Conservation (phyloP, 2,329 filamentous ascomycete species). For the Botrytis fragariae region DNA sequence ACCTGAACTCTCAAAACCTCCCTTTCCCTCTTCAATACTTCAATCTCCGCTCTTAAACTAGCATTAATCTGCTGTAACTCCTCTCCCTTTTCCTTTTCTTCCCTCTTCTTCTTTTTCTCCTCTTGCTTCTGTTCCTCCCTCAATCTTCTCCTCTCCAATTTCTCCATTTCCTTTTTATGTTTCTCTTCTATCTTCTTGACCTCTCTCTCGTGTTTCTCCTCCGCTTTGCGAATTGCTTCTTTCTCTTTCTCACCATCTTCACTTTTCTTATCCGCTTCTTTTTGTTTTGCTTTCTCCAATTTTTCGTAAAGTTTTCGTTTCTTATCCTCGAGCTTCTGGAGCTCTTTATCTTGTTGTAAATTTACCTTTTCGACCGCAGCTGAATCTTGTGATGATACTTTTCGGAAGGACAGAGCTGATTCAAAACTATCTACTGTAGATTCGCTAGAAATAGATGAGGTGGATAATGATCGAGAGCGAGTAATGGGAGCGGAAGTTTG, state of each 20-base stretch:
- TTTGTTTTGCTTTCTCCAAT: conserved; percentile 54
- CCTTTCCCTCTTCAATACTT: conserved; percentile 54
- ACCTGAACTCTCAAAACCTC: conserved; percentile 55
- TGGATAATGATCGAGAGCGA: conserved; percentile 26
- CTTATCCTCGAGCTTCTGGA: conserved; percentile 60
- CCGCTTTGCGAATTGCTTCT: conserved; percentile 53
- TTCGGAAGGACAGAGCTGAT: conserved; percentile 42
- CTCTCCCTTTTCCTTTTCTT: conserved; percentile 54
- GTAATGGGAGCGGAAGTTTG: conserved; percentile 29
- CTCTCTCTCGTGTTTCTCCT: conserved; percentile 62
- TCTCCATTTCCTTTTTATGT: conserved; percentile 61
- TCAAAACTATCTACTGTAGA: conserved; percentile 50
- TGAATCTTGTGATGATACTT: conserved; percentile 43
- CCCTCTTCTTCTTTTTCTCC: conserved; percentile 49
- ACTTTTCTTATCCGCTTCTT: conserved; percentile 44
- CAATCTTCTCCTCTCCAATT: conserved; percentile 61
- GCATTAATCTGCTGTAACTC: conserved; percentile 48
- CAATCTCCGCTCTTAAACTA: conserved; percentile 50
- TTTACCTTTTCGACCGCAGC: conserved; percentile 32
- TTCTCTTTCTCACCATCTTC: conserved; percentile 52
- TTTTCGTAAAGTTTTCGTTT: conserved; percentile 63
- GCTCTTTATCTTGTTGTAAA: conserved; percentile 58
- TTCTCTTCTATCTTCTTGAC: conserved; percentile 65
- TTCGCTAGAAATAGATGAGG: conserved; percentile 42
- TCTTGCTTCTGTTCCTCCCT: conserved; percentile 61